Base-by-base conservation (phyloP, 1,284 basidiomycete genomes). In the Schizophyllum amplum region DNA sequence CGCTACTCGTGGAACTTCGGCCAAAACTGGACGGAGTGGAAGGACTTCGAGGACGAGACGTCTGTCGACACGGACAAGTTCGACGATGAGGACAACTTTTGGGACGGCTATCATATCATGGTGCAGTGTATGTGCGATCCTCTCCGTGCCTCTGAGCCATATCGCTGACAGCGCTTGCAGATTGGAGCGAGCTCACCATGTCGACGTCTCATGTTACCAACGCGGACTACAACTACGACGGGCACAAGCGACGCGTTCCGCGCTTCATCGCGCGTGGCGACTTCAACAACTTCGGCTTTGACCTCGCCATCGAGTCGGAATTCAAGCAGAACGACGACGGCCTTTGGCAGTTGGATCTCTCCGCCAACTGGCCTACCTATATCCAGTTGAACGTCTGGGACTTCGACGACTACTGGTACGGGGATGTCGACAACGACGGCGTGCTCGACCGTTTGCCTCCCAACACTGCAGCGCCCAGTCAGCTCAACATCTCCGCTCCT, bases 201-300 rank as follows among this genome's bases (percentile, higher is more conserved):
- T 85, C 86, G 2, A 71, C 86, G 3, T 75, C 79, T 26, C 77
- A 81, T 51, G 81, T 88, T 27, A 75, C 90, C 7, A 92, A 94
- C 65, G 86, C 88, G 24, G 92, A 95, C 66, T 68, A 76, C 58
- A 76, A 77, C 53, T 90, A 81, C 68, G 69, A 67, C 17, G 72
- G 73, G 13, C 68, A 68, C 9, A 74, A 79, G 54, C 86, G 92
- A 63, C 87, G 90, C 49, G 86, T 89, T 49, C 92, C 92, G 24
- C 90, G 93, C 67, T 77, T 93, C 64, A 74, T 95, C 52, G 87
- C 84, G 51, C 86, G 92, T 64, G 92, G 92, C 55, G 80, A 82
- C 0, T 95, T 91, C 79, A 95, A 95, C 67, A 74, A 80, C 51
- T 95, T 91, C 90, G 92, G 92, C 59, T 93, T 83, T 67, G 93